Evolutionary conservation across 768 basidiomycete species (phyloP).

Genomic region (Rubroboletus satanas): DNA sequence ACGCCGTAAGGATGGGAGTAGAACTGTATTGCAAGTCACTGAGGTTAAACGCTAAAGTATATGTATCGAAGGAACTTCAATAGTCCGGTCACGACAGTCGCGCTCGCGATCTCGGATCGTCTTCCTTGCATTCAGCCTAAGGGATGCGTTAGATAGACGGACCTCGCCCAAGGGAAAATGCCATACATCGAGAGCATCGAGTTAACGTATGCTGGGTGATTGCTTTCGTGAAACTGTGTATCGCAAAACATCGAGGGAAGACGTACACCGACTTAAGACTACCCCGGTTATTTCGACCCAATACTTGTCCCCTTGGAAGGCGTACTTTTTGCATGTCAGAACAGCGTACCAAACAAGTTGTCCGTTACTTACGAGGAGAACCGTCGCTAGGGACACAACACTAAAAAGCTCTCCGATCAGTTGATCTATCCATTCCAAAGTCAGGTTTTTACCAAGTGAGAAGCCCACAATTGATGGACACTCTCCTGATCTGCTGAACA

Average conservation of each 20-base stretch:
- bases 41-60: not conserved
- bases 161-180: not conserved
- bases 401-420: not conserved
- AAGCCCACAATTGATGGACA: slow-evolving; percentile 1
- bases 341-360: not conserved
- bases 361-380: not conserved
- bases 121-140: slow-evolving; percentile 14
- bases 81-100: slow-evolving; percentile 1
- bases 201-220: slow-evolving; percentile 2
- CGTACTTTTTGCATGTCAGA: not conserved
- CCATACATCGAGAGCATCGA: slow-evolving; percentile 8
- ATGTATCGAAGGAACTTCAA: slow-evolving; percentile 5
- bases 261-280: slow-evolving; percentile 2
- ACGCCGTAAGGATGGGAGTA: too few species aligned
- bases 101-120: slow-evolving; percentile 10
- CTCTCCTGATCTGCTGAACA: slow-evolving; percentile 3
- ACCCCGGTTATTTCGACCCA: slow-evolving; percentile 1
- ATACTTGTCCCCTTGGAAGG: not conserved
- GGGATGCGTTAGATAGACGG: not conserved
- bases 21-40: not conserved
- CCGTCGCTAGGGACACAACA: not conserved
- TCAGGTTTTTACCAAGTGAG: slow-evolving; percentile 2
- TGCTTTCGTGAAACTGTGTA: not conserved
- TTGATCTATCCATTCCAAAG: not conserved
- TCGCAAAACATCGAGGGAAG: not conserved